Percentiles rank a stretch among this genome's conserved stretches.
These are phyloP conservation scores for Stemphylium beticola DNA, from an alignment of 2,329 filamentous ascomycete species.

Conservation along the genomic window DNA sequence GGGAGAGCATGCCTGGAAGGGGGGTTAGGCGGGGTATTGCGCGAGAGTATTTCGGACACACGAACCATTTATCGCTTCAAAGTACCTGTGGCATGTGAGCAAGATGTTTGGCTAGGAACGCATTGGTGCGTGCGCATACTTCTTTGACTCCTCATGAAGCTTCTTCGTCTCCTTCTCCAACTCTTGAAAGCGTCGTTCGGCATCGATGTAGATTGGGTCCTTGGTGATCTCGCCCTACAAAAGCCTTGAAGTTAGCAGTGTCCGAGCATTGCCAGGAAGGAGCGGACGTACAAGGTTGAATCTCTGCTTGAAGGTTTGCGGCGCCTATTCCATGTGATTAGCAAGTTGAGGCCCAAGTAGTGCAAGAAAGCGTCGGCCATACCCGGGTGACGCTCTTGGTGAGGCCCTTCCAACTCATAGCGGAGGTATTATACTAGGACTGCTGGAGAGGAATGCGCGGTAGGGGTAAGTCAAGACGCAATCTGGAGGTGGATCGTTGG, in stretches of 20 bases:
- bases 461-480: constrained; percentile 1
- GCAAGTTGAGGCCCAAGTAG: constrained; percentile 23
- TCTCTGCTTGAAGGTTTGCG: constrained; percentile 86
- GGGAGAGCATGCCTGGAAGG: constrained; percentile 78
- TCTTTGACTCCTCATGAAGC: constrained; percentile 94
- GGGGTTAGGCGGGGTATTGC: constrained; percentile 22
- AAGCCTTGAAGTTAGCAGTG: constrained; percentile 26
- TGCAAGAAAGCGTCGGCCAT: constrained; percentile 46
- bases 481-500: constrained; percentile 5
- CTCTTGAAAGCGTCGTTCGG: constrained; percentile 91
- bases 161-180: constrained; percentile 96
- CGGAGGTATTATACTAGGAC: constrained; percentile 2
- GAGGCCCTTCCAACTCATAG: constrained; percentile 97
- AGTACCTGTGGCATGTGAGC: constrained; percentile 65
- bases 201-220: constrained; percentile 91
- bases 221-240: constrained; percentile 84
- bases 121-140: constrained; percentile 52
- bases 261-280: constrained; percentile 21
- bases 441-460: constrained; percentile 13
- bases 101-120: background rate
- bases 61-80: constrained; percentile 88
- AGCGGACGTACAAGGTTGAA: constrained; percentile 75
- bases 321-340: constrained; percentile 63
- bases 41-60: constrained; percentile 7
- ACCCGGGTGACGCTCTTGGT: constrained; percentile 88